phyloP scores from a whole-genome alignment of 2,329 filamentous ascomycete genomes.

The Penicillium decumbens region DNA sequence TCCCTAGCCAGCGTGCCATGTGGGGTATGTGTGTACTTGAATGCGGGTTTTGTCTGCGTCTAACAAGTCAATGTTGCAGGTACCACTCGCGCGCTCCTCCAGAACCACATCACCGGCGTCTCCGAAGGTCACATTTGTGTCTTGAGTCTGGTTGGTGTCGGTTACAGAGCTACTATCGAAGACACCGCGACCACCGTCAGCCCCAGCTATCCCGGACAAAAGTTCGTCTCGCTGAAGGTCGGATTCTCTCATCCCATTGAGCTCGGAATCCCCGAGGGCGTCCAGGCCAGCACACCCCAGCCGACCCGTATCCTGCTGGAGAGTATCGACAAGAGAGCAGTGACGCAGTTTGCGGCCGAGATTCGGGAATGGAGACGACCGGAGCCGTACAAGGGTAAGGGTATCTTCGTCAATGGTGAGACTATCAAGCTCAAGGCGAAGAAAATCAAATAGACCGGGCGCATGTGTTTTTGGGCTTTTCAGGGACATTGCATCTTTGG shows the following conservation, averaged over 20 bases:
- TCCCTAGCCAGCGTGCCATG: constrained; percentile 82
- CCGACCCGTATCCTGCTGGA: constrained; percentile 88
- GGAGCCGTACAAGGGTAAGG: constrained; percentile 99
- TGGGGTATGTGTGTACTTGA: constrained; percentile 64
- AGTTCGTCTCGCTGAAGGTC: constrained; percentile 89
- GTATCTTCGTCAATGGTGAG: constrained; percentile 96
- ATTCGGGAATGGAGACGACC: constrained; percentile 85
- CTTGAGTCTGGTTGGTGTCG: constrained; percentile 86
- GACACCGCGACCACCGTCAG: constrained; percentile 62
- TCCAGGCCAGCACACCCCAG: constrained; percentile 82
- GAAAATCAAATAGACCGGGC: constrained; percentile 72
- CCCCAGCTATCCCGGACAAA: constrained; percentile 70
- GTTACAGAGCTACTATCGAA: constrained; percentile 87
- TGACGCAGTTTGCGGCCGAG: constrained; percentile 86
- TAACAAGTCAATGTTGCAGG: constrained; percentile 50
- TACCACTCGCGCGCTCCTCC: constrained; percentile 82
- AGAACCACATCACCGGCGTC: constrained; percentile 87
- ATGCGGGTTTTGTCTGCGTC: not conserved
- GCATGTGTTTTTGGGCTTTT: constrained; percentile 20
- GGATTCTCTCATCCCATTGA: constrained; percentile 96
- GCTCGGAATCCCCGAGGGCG: constrained; percentile 72
- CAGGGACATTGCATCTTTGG: constrained; percentile 24
- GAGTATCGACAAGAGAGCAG: constrained; percentile 75
- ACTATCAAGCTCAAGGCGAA: constrained; percentile 98
- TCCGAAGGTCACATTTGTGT: constrained; percentile 95